Conservation (phyloP, 2,329 filamentous ascomycete species). For the Monosporascus sp. region DNA sequence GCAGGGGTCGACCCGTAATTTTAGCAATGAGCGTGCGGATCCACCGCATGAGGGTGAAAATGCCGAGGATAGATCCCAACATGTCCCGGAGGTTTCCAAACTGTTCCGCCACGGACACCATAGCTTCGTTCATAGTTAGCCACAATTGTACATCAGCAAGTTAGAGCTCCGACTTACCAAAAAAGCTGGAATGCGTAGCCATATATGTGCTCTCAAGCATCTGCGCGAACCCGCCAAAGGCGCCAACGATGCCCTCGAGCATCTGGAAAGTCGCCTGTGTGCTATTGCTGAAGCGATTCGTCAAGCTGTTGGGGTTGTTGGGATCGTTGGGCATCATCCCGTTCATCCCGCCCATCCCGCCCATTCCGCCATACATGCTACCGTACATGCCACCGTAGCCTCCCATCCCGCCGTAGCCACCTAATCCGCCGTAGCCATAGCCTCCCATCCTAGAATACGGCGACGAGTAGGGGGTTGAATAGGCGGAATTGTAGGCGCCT, state of each 20-base stretch:
- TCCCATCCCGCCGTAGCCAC: conserved; percentile 41
- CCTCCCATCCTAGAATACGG: conserved; percentile 29
- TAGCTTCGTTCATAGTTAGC: conserved; percentile 52
- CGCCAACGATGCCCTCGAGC: conserved; percentile 92
- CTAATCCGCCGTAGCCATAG: conserved; percentile 33
- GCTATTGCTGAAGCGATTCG: conserved; percentile 90
- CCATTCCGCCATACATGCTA: conserved; percentile 29
- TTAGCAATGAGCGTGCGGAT: conserved; percentile 87
- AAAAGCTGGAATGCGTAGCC: conserved; percentile 98
- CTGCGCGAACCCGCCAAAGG: conserved; percentile 95
- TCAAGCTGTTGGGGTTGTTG: conserved; percentile 88
- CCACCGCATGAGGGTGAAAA: conserved; percentile 95
- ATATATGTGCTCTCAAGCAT: conserved; percentile 99
- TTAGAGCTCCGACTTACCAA: conserved; percentile 58
- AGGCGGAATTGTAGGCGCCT: conserved; percentile 41
- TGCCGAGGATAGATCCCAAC: conserved; percentile 86
- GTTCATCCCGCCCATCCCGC: conserved; percentile 40
- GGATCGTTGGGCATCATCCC: conserved; percentile 51
- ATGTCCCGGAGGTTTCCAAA: conserved; percentile 91
- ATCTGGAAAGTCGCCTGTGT: conserved; percentile 97
- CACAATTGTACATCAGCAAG: not conserved
- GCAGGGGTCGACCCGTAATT: conserved; percentile 83
- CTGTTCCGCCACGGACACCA: conserved; percentile 97
- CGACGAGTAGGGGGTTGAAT: conserved; percentile 47
- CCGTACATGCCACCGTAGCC: conserved; percentile 33